Base-by-base conservation (phyloP, 2,329 filamentous ascomycete species). In the Ilyonectria robusta region DNA sequence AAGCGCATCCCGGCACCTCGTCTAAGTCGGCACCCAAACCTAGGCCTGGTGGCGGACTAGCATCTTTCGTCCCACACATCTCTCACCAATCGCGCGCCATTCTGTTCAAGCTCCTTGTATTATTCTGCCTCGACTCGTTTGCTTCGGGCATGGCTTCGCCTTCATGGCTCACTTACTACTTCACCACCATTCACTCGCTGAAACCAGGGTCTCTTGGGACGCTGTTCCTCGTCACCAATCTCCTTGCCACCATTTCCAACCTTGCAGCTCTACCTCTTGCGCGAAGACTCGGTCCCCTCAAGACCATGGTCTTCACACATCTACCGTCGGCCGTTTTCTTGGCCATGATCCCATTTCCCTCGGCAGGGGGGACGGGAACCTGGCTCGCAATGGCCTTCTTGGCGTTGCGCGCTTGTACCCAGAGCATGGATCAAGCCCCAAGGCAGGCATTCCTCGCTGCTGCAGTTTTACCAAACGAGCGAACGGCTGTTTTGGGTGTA, bases 291-390 rank as follows among this genome's bases (percentile, higher is more conserved):
- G 88, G 88, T 6, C 88, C 94, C 40, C 86, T 93, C 50, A 90
- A 90, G 70, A 93, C 91, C 1, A 94, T 94, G 92, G 91, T 92
- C 9, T 92, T 93, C 74, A 93, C 91, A 0, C 91, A 94, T 72
- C 82, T 94, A 0, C 92, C 92, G 0, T 92, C 91, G 0, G 84
- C 91, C 8, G 79, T 93, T 29, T 91, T 90, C 70, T 84, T 93
- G 1, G 82, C 87, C 15, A 78, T 93, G 21, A 88, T 94, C 23
- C 88, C 89, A 0, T 73, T 91, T 1, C 89, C 90, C 0, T 89
- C 0, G 82, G 82, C 11, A 1, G 50, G 50, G 1, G 50, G 50
- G 7, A 4, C 23, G 10, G 50, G 50, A 31, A 53, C 50, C 10
- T 53, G 50, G 50, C 67, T 90, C 6, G 86, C 91, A 0, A 83